Evolutionary conservation across 2,329 filamentous ascomycete species (phyloP), one percentile per base, ranked within the genome.

Genomic region (Sphaerulina musiva): DNA sequence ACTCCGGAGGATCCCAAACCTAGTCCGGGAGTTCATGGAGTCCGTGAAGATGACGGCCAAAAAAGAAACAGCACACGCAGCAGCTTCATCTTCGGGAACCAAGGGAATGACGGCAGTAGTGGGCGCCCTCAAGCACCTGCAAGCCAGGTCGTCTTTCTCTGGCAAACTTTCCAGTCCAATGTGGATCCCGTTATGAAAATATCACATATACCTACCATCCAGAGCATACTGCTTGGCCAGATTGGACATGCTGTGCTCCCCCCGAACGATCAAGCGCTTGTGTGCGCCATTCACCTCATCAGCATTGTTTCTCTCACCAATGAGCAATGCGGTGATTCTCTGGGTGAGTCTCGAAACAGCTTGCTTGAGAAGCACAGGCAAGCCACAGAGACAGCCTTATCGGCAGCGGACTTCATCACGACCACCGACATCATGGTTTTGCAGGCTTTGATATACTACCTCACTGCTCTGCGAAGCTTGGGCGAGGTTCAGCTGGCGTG

Each of bases 161-260:
- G 87, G 87, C 84, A 89, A 66, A 74, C 82, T 7, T 90, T 85
- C 60, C 72, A 89, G 5, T 82, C 88, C 46, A 83, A 87, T 57
- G 82, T 91, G 52, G 86, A 91, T 62, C 86, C 87, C 0, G 68
- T 89, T 44, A 81, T 82, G 60, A 91, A 90, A 66, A 64, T 83
- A 44, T 82, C 89, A 23, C 87, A 92, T 65, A 79, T 85, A 1
- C 86, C 87, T 0, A 83, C 83, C 0, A 69, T 89, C 3, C 83
- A 89, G 63, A 78, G 80, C 44, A 73, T 90, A 6, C 76, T 86
- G 38, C 80, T 86, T 54, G 83, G 76, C 12, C 77, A 81, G 56
- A 72, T 84, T 17, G 71, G 73, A 10, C 76, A 74, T 41, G 69
- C 88, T 1, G 77, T 78, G 0, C 75, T 79, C 40, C 80, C 80